Base-by-base conservation (phyloP, 2,329 filamentous ascomycete species). In the Alternaria sp. region DNA sequence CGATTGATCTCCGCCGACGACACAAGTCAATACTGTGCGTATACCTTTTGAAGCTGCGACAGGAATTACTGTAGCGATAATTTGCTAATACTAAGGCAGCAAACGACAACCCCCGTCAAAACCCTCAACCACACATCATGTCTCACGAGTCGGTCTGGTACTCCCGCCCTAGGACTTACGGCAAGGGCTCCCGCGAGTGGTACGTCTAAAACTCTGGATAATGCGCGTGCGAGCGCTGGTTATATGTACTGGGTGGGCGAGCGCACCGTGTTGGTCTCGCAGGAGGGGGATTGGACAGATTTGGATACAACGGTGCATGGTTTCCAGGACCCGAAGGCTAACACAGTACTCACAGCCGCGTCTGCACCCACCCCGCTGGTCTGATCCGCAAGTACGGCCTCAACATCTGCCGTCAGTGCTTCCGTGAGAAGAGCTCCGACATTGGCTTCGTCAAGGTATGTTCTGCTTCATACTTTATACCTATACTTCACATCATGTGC, bases 371-470 rank as follows among this genome's bases (percentile, higher is more conserved):
- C 92, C 90, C 89, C 81, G 94, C 95, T 80, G 95, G 95, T 96
- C 90, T 99, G 77, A 97, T 99, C 90, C 94, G 95, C 88, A 99
- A 99, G 88, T 99, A 99, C 87, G 94, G 95, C 81, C 89, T 97
- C 78, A 93, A 97, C 80, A 88, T 90, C 84, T 89, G 87, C 86
- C 86, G 87, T 85, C 85, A 87, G 82, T 90, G 87, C 86, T 90
- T 90, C 85, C 81, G 88, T 74, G 88, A 90, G 84, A 90, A 90
- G 85, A 82, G 83, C 77, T 79, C 80, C 78, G 87, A 90, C 81
- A 89, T 90, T 79, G 88, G 88, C 74, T 90, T 90, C 84, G 81
- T 84, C 81, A 90, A 90, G 87, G 87, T 89, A 82, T 54, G 54
- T 34, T 54, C 32, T 32, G 12, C 18, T 18, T 32, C 36, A 22